phyloP scores from a whole-genome alignment of 306 rosid species.

The Malus asiatica region DNA sequence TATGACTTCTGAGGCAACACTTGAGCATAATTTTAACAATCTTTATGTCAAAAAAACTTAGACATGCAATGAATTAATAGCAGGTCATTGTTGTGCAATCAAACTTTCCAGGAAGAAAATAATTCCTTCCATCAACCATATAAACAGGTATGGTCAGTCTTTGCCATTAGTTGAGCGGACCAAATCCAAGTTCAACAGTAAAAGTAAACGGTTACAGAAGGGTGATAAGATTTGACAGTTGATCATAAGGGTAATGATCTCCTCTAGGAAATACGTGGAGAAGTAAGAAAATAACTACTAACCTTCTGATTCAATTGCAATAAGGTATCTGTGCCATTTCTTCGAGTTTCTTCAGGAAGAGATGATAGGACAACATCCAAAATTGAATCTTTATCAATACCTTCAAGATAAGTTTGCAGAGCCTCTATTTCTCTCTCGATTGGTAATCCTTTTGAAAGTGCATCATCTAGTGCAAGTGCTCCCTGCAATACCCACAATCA shows the following conservation, averaged over 20 bases:
- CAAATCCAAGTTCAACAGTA: background rate
- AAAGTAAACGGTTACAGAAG: background rate
- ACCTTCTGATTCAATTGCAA: slow-evolving; percentile 77
- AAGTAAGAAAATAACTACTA: slow-evolving; percentile 22
- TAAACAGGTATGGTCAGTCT: background rate
- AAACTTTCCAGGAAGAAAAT: background rate
- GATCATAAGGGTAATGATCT: background rate
- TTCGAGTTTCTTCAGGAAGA: slow-evolving; percentile 74
- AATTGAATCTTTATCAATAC: slow-evolving; percentile 67
- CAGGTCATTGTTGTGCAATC: background rate
- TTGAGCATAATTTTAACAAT: background rate
- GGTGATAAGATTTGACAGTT: background rate
- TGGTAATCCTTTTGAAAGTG: slow-evolving; percentile 81
- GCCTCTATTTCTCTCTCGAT: slow-evolving; percentile 73
- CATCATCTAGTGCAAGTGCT: slow-evolving; percentile 88
- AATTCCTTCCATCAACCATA: background rate
- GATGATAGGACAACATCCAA: slow-evolving; percentile 78
- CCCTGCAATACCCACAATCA: slow-evolving; percentile 48
- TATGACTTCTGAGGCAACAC: background rate
- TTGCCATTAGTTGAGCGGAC: background rate
- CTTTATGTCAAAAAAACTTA: background rate
- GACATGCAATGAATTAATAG: background rate
- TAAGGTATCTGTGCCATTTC: slow-evolving; percentile 61
- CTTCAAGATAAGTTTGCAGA: slow-evolving; percentile 58
- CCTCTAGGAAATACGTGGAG: background rate